phyloP scores from a whole-genome alignment of 2,329 filamentous ascomycete species.

The Colletotrichum brevisporum region DNA sequence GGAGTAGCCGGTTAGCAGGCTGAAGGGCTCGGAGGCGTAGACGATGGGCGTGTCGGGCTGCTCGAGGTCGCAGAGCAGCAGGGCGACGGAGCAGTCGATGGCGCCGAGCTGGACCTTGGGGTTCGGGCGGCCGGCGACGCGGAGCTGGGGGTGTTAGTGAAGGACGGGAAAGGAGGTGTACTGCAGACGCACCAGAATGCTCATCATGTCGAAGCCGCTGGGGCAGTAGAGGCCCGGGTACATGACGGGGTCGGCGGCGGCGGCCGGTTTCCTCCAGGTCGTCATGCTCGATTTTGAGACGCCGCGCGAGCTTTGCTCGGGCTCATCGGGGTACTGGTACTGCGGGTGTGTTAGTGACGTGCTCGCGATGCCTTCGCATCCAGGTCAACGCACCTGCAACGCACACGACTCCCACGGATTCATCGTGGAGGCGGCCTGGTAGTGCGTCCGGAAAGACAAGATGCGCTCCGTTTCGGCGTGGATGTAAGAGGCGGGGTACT shows the following conservation, averaged over 20 bases:
- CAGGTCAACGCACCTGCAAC: slow-evolving; percentile 48
- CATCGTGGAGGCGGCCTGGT: slow-evolving; percentile 42
- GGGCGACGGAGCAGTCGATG: slow-evolving; percentile 86
- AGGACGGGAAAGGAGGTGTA: not conserved
- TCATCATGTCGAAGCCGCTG: slow-evolving; percentile 70
- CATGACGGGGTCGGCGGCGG: slow-evolving; percentile 62
- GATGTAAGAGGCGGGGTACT: slow-evolving; percentile 4
- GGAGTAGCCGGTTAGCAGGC: slow-evolving; percentile 83
- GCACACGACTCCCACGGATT: slow-evolving; percentile 54
- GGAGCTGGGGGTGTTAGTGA: slow-evolving; percentile 55
- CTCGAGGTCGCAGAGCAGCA: slow-evolving; percentile 84
- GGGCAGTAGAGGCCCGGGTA: slow-evolving; percentile 69
- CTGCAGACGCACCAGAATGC: slow-evolving; percentile 62
- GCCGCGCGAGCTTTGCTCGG: slow-evolving; percentile 40
- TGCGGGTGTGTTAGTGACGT: slow-evolving; percentile 15
- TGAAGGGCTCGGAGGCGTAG: slow-evolving; percentile 87
- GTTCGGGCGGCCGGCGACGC: slow-evolving; percentile 78
- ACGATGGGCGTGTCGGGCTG: slow-evolving; percentile 84
- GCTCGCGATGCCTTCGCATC: slow-evolving; percentile 1
- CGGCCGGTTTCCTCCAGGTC: slow-evolving; percentile 27
- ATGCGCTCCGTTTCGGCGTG: slow-evolving; percentile 21
- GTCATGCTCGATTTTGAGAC: slow-evolving; percentile 13
- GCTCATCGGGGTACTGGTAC: slow-evolving; percentile 46
- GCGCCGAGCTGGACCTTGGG: slow-evolving; percentile 85
- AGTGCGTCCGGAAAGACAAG: slow-evolving; percentile 37